Percentiles rank a stretch among this genome's conserved stretches.
These are phyloP conservation scores for Penicillium sp. DNA, from an alignment of 2,329 filamentous ascomycete species.

Conservation along the genomic window DNA sequence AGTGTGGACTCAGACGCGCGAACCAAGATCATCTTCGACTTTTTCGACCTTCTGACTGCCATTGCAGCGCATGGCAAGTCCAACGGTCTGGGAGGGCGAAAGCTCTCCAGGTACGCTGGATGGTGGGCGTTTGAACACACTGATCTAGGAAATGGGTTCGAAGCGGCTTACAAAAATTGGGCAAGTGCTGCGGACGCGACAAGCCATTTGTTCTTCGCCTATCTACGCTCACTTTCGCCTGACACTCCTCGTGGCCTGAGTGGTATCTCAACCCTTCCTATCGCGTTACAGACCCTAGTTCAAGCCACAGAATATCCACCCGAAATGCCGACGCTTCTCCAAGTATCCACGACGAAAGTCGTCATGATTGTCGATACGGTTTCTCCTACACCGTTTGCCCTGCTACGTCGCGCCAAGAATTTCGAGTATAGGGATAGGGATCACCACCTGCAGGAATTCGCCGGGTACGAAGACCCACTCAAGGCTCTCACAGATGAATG, in stretches of 20 bases:
- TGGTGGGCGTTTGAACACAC: constrained; percentile 98
- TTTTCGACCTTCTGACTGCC: constrained; percentile 90
- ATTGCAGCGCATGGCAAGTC: constrained; percentile 90
- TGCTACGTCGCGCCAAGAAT: constrained; percentile 87
- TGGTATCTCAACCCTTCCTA: constrained; percentile 83
- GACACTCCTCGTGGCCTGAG: constrained; percentile 70
- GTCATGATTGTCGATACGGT: constrained; percentile 97
- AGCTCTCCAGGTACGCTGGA: constrained; percentile 90
- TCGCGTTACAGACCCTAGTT: constrained; percentile 87
- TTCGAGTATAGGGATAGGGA: constrained; percentile 95
- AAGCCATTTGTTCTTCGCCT: constrained; percentile 97
- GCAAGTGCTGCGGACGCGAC: constrained; percentile 91
- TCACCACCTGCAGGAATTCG: constrained; percentile 79
- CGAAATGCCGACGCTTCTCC: constrained; percentile 74
- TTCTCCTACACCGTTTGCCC: constrained; percentile 89
- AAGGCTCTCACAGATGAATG: constrained; percentile 92
- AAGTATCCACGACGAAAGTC: constrained; percentile 82
- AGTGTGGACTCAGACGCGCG: constrained; percentile 87
- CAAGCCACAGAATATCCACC: constrained; percentile 95
- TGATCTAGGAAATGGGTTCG: constrained; percentile 88
- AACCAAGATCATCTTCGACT: constrained; percentile 89
- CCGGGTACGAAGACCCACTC: constrained; percentile 87
- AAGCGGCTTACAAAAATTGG: constrained; percentile 92
- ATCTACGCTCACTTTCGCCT: constrained; percentile 87
- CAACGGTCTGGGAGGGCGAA: constrained; percentile 91